phyloP scores from a whole-genome alignment of 495 filamentous ascomycete genomes.

The Collariella sp. region DNA sequence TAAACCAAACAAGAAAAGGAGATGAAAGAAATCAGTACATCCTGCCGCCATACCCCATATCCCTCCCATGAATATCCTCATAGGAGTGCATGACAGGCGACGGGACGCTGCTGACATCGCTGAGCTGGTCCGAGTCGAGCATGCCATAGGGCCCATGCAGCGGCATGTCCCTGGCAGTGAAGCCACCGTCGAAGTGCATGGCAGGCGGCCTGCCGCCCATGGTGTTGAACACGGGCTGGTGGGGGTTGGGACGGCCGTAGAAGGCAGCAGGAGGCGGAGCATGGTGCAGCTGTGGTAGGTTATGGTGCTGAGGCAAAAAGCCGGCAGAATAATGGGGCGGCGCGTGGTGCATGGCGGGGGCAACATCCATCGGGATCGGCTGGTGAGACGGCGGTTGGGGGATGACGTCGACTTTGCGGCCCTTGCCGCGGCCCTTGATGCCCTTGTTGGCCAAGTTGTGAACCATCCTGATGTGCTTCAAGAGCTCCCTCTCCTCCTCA shows the following conservation, averaged over 20 bases:
- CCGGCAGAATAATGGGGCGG: constrained; percentile 15
- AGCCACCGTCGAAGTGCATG: constrained; percentile 18
- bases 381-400: constrained; percentile 11
- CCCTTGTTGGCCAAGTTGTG: constrained; percentile 98
- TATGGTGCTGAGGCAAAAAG: constrained; percentile 7
- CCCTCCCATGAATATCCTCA: constrained; percentile 35
- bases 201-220: constrained; percentile 17
- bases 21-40: constrained; percentile 28
- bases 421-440: constrained; percentile 90
- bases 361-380: background rate
- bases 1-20: background rate
- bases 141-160: background rate
- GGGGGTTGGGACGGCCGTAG: constrained; percentile 21
- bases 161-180: background rate
- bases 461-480: constrained; percentile 74
- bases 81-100: constrained; percentile 27
- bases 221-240: constrained; percentile 25
- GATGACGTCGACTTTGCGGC: constrained; percentile 46
- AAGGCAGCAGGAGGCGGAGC: constrained; percentile 3
- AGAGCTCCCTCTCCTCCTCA: constrained; percentile 65
- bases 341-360: background rate
- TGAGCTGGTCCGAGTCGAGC: constrained; percentile 9
- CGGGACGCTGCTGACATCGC: constrained; percentile 36
- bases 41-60: constrained; percentile 34
- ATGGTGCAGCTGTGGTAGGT: constrained; percentile 18